Evolutionary conservation across 1,284 basidiomycete genomes (phyloP).

Genomic region (Xerocomus amazonicus): DNA sequence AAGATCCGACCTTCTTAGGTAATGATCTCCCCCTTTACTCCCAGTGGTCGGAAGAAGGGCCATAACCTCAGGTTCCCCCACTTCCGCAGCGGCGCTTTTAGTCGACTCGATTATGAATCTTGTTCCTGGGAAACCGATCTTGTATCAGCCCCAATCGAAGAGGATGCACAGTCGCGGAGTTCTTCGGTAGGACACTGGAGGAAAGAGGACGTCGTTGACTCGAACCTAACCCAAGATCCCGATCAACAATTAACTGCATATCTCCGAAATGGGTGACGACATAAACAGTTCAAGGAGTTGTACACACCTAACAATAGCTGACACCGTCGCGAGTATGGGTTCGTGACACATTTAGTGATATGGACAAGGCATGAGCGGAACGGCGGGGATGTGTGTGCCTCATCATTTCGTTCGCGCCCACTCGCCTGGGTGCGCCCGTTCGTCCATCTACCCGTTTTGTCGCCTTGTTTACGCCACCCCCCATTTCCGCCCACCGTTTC

Average conservation of each 20-base stretch:
- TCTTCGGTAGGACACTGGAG: background rate
- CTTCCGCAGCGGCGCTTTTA: background rate
- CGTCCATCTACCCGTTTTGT: too few relatives aligned
- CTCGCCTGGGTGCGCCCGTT: too few relatives aligned
- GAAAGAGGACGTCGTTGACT: background rate
- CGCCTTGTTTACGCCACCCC: too few relatives aligned
- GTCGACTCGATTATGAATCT: background rate
- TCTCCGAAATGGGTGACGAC: background rate
- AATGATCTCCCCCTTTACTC: slow-evolving; percentile 1
- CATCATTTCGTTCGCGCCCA: too few relatives aligned
- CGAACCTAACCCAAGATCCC: background rate
- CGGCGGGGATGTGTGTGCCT: too few relatives aligned
- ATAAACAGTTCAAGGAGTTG: background rate
- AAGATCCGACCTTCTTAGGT: background rate
- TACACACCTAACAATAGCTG: background rate
- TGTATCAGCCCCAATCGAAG: background rate
- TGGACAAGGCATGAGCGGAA: background rate
- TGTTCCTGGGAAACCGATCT: background rate
- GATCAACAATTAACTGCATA: slow-evolving; percentile 3
- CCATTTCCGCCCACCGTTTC: too few relatives aligned
- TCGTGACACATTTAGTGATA: background rate
- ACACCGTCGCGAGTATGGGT: background rate
- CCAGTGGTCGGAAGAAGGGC: background rate
- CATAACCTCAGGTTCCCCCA: background rate
- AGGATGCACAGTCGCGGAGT: slow-evolving; percentile 5